These are phyloP conservation scores for Castanea mollissima DNA, from an alignment of 306 rosid genomes.

Conservation along the genomic window DNA sequence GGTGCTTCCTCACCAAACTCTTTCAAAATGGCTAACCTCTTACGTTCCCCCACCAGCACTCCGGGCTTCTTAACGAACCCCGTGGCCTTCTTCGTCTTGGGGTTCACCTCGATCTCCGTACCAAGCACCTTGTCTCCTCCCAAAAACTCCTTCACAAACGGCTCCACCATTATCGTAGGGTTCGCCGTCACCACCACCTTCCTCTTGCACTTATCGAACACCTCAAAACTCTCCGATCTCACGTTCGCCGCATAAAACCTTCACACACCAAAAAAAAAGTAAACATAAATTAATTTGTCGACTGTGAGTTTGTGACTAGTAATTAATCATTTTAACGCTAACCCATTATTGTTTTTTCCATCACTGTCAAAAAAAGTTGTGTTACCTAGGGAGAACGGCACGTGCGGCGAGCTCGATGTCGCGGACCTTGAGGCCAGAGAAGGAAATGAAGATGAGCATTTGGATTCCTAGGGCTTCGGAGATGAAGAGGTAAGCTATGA, in stretches of 20 bases:
- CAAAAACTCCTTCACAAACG: conserved; percentile 76
- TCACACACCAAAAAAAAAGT: background rate
- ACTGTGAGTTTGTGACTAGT: no score
- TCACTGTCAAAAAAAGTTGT: no score
- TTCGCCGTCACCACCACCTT: conserved; percentile 94
- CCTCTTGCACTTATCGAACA: conserved; percentile 78
- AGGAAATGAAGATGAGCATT: conserved; percentile 91
- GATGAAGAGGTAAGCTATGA: conserved; percentile 73
- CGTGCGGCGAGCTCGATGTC: conserved; percentile 94
- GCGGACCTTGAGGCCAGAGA: conserved; percentile 82
- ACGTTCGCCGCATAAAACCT: conserved; percentile 94
- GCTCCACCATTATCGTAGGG: conserved; percentile 92
- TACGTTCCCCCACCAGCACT: conserved; percentile 74
- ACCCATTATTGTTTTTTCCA: no score
- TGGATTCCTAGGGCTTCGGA: conserved; percentile 92
- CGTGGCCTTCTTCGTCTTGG: conserved; percentile 92
- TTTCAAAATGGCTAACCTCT: conserved; percentile 57
- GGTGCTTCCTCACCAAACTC: conserved; percentile 79
- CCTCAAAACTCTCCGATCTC: conserved; percentile 81
- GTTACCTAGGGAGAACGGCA: conserved; percentile 81
- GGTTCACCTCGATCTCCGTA: conserved; percentile 88
- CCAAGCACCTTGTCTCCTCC: conserved; percentile 91
- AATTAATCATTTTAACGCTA: no score
- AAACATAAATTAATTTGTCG: background rate
- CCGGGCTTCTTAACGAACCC: conserved; percentile 94